A percentile compares a stretch with the other conserved stretches of the same genome.
phyloP scores from a whole-genome alignment of 129 eudicot genomes.

The Pittosporum tobira region DNA sequence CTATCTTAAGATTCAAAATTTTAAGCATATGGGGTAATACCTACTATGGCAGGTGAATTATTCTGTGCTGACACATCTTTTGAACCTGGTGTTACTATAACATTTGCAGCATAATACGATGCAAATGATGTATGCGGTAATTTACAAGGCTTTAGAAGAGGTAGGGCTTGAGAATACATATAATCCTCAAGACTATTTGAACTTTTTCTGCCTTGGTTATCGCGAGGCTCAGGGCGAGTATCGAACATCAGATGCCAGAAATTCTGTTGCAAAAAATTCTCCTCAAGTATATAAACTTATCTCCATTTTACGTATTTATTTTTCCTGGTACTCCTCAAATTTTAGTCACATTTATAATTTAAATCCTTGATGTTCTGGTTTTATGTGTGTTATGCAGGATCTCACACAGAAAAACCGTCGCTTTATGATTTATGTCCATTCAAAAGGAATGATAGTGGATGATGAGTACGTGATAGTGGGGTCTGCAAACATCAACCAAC shows the following conservation, averaged over 20 bases:
- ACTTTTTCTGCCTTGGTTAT: constrained; percentile 83
- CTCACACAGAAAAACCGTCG: constrained; percentile 53
- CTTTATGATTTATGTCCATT: constrained; percentile 88
- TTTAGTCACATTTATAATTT: neutral
- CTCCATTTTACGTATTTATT: neutral
- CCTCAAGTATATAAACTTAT: constrained; percentile 42
- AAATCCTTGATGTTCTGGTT: constrained; percentile 4
- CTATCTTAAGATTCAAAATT: neutral
- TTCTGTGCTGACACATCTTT: too few species aligned
- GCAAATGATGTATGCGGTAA: constrained; percentile 91
- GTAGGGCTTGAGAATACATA: constrained; percentile 51
- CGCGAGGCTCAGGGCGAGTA: constrained; percentile 42
- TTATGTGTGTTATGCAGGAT: constrained; percentile 23
- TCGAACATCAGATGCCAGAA: constrained; percentile 20
- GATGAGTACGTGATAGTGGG: constrained; percentile 83
- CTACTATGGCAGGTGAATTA: too few species aligned
- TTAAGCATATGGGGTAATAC: too few species aligned
- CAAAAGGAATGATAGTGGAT: constrained; percentile 94
- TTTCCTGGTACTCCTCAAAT: neutral
- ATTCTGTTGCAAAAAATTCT: constrained; percentile 24
- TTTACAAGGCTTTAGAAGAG: constrained; percentile 79
- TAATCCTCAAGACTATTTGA: constrained; percentile 82
- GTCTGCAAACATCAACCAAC: constrained; percentile 93
- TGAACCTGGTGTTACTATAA: neutral
- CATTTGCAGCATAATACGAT: constrained; percentile 73